Evolutionary conservation across 441 rosid genomes (phyloP).

Genomic region (Macaranga tanarius): DNA sequence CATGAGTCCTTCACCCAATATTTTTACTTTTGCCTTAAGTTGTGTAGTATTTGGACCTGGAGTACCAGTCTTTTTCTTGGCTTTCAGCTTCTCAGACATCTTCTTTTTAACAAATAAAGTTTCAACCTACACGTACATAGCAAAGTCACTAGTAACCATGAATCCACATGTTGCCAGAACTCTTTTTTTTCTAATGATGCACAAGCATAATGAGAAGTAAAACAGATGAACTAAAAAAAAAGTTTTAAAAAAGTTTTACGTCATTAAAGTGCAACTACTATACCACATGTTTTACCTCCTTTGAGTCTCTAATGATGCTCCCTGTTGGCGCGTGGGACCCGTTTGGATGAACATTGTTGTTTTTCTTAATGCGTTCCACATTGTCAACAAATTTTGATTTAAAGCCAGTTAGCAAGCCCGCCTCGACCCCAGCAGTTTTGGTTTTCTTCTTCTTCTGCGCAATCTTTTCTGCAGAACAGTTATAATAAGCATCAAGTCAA

Average conservation of each 20-base stretch:
- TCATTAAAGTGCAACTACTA: background rate
- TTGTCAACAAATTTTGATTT: constrained; percentile 50
- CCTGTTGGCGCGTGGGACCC: constrained; percentile 45
- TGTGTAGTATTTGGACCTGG: constrained; percentile 28
- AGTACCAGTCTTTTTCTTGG: constrained; percentile 46
- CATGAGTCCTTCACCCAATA: constrained; percentile 77
- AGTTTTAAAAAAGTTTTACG: background rate
- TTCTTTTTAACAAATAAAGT: constrained; percentile 38
- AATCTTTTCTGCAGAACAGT: constrained; percentile 51
- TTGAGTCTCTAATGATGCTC: constrained; percentile 44
- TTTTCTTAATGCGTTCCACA: constrained; percentile 54
- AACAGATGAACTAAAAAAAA: constrained; percentile 9
- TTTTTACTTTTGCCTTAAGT: constrained; percentile 63
- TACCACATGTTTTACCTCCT: constrained; percentile 46
- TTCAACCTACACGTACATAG: constrained; percentile 60
- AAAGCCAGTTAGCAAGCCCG: constrained; percentile 41
- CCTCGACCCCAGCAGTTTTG: constrained; percentile 44
- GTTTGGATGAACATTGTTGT: constrained; percentile 45
- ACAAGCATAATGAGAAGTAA: background rate
- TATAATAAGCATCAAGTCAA: background rate
- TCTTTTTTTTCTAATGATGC: background rate
- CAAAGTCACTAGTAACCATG: constrained; percentile 9
- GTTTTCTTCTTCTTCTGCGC: constrained; percentile 69
- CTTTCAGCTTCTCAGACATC: constrained; percentile 52
- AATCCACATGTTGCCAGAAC: background rate